Base-by-base conservation (phyloP, 1,284 basidiomycete genomes). In the Inonotus hispidus region DNA sequence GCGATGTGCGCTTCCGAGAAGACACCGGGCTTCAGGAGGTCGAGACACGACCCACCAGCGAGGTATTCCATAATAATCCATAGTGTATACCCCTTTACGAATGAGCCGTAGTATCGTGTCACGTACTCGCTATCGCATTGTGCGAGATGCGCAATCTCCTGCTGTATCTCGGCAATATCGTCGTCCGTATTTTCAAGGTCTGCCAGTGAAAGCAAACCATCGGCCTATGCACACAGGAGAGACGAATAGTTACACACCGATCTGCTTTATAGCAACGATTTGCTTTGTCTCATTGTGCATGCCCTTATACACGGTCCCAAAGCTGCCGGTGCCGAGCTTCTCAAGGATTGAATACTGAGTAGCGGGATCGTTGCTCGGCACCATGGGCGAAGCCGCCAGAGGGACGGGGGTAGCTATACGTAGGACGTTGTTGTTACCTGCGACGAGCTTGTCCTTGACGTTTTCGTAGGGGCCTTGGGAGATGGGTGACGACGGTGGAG, bases 11-110 rank as follows among this genome's bases (percentile, higher is more conserved):
- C 80, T 74, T 99, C 97, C 7, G 89, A 85, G 72, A 98, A 97
- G 21, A 85, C 79, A 25, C 93, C 95, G 0, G 93, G 85, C 73
- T 96, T 97, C 68, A 98, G 83, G 54, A 99, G 80, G 73, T 98
- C 96, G 56, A 97, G 84, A 75, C 96, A 98, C 21, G 95, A 98
- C n/a, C 96, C 96, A 37, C 96, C 97, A 0, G 95, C 95, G 56
- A 98, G 88, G 73, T 94, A 98, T 74, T 99, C 96, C 97, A 99
- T 99, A 70, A 99, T 82, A 71, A 99, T 99, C 97, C 97, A 99
- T 19, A 99, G 81, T 73, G 98, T 97, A 80, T 96, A 98, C 14
- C 92, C 88, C 66, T 93, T 88, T 63, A 99, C 93, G 73, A 99
- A 99, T 59, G 93, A 95, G 56, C 94, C 96, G 69, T 97, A 98